Base-by-base conservation (phyloP, 306 rosid species). In the Ziziphus jujuba region DNA sequence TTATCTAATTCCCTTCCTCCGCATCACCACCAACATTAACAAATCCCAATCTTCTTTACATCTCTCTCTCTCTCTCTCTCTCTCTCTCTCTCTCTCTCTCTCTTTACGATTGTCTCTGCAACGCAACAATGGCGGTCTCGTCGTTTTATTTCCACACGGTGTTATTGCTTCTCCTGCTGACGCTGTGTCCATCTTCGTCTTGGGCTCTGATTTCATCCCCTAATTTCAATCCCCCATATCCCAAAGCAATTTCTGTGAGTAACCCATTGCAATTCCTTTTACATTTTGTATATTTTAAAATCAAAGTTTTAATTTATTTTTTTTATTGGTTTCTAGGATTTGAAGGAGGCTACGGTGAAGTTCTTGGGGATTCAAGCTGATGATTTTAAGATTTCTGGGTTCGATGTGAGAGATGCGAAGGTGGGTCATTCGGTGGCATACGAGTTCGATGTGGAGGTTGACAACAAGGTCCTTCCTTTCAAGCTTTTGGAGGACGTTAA, bases 361-460 rank as follows among this genome's bases (percentile, higher is more conserved):
- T 92, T 86, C n/a, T 74, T 93, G 20, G 99, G 96, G 71, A 79
- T 88, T 69, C 71, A 63, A 0, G 60, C 83, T 0, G 97, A 87
- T 5, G 98, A 90, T 44, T 33, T 90, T 9, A 88, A 82, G 75
- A 67, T 93, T 19, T 76, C 85, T 8, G 97, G 96, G 2, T 83
- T 90, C 51, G 99, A 93, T 76, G 77, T 91, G 12, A 72, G 90
- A 72, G 96, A 93, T 1, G 97, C 96, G 1, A 72, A 69, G 60
- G 95, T 88, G 16, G 99, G 97, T 20, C 90, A 87, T 78, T 90
- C 99, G 5, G 90, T 93, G 62, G 89, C 84, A 35, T 93, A 93
- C 61, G 89, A 81, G 82, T 93, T 93, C 56, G 90, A 93, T 10
- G 65, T 93, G 31, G 89, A 90, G 82, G 81, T 93, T 15, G 99